Evolutionary conservation across 768 basidiomycete species (phyloP).

Genomic region (Kockovaella imperatae): DNA sequence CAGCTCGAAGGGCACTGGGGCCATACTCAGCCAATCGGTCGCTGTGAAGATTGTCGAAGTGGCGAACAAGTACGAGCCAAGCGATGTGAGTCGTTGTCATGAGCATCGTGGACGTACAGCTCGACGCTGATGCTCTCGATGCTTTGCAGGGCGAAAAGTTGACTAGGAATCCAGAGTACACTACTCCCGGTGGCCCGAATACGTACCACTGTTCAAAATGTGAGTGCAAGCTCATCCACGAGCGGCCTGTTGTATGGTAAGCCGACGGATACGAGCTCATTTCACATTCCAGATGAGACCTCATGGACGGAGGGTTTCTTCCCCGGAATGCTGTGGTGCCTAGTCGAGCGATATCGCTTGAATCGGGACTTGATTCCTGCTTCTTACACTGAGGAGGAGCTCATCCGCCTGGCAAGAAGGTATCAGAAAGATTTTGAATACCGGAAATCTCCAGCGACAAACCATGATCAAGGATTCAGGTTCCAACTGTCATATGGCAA

Average conservation of each 20-base stretch:
- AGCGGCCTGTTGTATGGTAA: background rate
- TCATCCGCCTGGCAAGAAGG: conserved; percentile 21
- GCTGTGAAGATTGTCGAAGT: conserved; percentile 30
- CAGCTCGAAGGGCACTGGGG: background rate
- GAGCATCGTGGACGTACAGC: no score
- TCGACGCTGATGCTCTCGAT: no score
- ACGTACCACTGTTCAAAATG: conserved; percentile 27
- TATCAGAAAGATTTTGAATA: conserved; percentile 26
- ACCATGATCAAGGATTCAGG: conserved; percentile 36
- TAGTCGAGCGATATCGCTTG: conserved; percentile 24
- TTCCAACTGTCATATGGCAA: conserved; percentile 29
- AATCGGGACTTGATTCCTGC: conserved; percentile 12
- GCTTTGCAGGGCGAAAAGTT: conserved; percentile 16
- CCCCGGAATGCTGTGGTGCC: conserved; percentile 31
- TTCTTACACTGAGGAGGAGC: conserved; percentile 15
- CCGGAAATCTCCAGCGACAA: conserved; percentile 17
- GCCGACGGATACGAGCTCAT: background rate
- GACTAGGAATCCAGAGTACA: conserved; percentile 25
- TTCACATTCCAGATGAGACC: conserved; percentile 13
- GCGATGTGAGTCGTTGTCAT: conserved; percentile 16
- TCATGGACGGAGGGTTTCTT: conserved; percentile 37
- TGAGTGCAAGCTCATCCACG: conserved; percentile 4
- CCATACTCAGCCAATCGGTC: background rate
- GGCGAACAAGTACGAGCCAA: conserved; percentile 33
- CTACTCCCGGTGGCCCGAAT: conserved; percentile 30